Evolutionary conservation across 495 filamentous ascomycete species (phyloP).

Genomic region (Durotheca rogersii): DNA sequence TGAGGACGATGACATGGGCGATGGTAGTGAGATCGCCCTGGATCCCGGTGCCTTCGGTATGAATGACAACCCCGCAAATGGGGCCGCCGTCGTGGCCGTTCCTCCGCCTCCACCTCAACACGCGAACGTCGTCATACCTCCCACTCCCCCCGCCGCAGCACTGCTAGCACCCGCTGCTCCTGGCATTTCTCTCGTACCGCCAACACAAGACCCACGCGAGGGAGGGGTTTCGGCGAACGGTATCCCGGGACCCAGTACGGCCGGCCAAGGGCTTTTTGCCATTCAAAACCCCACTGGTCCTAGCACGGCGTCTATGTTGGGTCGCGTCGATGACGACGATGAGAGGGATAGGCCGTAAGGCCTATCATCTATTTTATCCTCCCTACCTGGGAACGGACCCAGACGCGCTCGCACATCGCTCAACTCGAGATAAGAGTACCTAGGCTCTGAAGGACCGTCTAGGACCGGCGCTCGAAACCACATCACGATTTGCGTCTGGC

Average conservation of each 20-base stretch:
- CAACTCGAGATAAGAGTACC: background rate
- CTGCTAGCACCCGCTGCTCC: background rate
- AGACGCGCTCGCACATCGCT: background rate
- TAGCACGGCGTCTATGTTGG: slow-evolving; percentile 33
- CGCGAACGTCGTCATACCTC: background rate
- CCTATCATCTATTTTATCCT: background rate
- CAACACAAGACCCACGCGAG: background rate
- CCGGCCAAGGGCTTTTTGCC: slow-evolving; percentile 19
- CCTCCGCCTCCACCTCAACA: slow-evolving; percentile 19
- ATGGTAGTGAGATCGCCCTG: slow-evolving; percentile 45
- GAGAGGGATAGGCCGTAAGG: slow-evolving; percentile 6
- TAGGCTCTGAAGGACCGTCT: background rate
- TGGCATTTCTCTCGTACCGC: background rate
- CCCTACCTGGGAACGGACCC: background rate
- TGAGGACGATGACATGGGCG: slow-evolving; percentile 48
- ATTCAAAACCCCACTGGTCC: slow-evolving; percentile 11
- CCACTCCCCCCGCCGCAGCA: background rate
- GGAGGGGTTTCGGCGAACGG: background rate
- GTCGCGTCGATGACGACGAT: slow-evolving; percentile 18
- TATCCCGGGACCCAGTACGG: slow-evolving; percentile 23
- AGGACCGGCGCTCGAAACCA: background rate
- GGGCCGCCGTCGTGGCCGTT: slow-evolving; percentile 9
- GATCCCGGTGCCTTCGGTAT: slow-evolving; percentile 27
- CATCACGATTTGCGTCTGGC: background rate
- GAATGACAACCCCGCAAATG: slow-evolving; percentile 11